Percentiles rank a stretch among this genome's conserved stretches.
Evolutionary conservation across 192 early-diverging fungal species (phyloP).

Genomic region (Geosiphon pyriformis): DNA sequence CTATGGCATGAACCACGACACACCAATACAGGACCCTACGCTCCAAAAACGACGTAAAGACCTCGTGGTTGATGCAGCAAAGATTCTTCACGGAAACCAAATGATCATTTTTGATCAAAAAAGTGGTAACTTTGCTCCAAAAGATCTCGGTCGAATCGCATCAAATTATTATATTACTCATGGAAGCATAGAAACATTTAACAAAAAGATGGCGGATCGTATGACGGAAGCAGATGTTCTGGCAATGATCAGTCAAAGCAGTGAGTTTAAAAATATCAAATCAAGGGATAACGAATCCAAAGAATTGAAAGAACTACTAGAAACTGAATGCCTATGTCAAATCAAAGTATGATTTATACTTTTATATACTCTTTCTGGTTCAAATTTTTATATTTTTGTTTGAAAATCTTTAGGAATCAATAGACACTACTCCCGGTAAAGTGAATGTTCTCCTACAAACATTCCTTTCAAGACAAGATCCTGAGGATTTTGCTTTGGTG

Average conservation of each 20-base stretch:
- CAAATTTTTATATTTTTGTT: constrained; percentile 12
- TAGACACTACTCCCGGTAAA: constrained; percentile 82
- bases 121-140: constrained; percentile 78
- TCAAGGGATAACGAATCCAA: constrained; percentile 81
- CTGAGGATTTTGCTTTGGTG: constrained; percentile 92
- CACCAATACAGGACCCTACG: constrained; percentile 71
- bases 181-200: constrained; percentile 83
- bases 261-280: constrained; percentile 93
- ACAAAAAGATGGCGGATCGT: constrained; percentile 71
- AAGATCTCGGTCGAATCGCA: constrained; percentile 90
- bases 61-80: constrained; percentile 73
- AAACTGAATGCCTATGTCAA: constrained; percentile 75
- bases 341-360: constrained; percentile 56
- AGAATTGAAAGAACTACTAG: constrained; percentile 69
- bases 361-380: constrained; percentile 6
- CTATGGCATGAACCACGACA: constrained; percentile 83
- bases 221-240: constrained; percentile 96
- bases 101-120: constrained; percentile 90
- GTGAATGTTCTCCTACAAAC: constrained; percentile 92
- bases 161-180: constrained; percentile 90
- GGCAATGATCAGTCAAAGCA: constrained; percentile 79
- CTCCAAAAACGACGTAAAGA: constrained; percentile 77
- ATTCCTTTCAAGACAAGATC: constrained; percentile 65
- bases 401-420: constrained; percentile 51
- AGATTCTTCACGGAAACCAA: constrained; percentile 69